Percentiles rank a stretch among this genome's conserved stretches.
Evolutionary conservation across 768 basidiomycete genomes (phyloP).

Genomic region (Rhizopogon vinicolor): DNA sequence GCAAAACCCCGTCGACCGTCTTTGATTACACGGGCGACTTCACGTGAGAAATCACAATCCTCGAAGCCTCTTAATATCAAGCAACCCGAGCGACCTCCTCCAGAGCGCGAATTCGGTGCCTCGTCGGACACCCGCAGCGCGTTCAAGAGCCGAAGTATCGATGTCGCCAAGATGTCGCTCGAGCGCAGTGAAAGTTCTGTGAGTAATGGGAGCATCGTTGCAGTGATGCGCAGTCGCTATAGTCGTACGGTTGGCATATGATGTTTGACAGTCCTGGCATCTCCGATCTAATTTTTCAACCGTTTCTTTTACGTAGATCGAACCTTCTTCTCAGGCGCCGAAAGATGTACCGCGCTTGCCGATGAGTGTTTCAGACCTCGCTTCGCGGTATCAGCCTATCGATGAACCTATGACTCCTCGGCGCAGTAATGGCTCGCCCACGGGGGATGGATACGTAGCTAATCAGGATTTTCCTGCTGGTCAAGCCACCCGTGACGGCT

Average conservation of each 20-base stretch:
- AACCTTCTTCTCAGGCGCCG: slow-evolving; percentile 47
- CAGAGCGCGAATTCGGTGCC: slow-evolving; percentile 31
- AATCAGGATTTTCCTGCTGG: slow-evolving; percentile 16
- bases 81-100: slow-evolving; percentile 9
- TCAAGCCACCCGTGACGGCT: slow-evolving; percentile 8
- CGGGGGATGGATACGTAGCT: slow-evolving; percentile 7
- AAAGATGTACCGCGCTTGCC: slow-evolving; percentile 63
- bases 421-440: too few species aligned
- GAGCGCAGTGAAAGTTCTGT: slow-evolving; percentile 51
- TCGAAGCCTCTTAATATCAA: slow-evolving; percentile 16
- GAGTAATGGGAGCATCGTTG: slow-evolving; percentile 58
- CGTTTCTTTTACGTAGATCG: slow-evolving; percentile 32
- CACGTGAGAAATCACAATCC: slow-evolving; percentile 8
- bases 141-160: slow-evolving; percentile 25
- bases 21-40: slow-evolving; percentile 14
- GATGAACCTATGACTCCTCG: slow-evolving; percentile 42
- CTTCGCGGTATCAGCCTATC: slow-evolving; percentile 52
- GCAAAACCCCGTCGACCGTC: slow-evolving; percentile 17
- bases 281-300: background rate
- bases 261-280: background rate
- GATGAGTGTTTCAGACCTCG: slow-evolving; percentile 58
- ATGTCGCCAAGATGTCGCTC: slow-evolving; percentile 28
- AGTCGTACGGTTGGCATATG: slow-evolving; percentile 43
- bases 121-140: slow-evolving; percentile 13
- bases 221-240: slow-evolving; percentile 65